A percentile compares a stretch with the other conserved stretches of the same genome.
These are phyloP conservation scores for Mentha longifolia DNA, from an alignment of 257 asterid species.

Conservation along the genomic window DNA sequence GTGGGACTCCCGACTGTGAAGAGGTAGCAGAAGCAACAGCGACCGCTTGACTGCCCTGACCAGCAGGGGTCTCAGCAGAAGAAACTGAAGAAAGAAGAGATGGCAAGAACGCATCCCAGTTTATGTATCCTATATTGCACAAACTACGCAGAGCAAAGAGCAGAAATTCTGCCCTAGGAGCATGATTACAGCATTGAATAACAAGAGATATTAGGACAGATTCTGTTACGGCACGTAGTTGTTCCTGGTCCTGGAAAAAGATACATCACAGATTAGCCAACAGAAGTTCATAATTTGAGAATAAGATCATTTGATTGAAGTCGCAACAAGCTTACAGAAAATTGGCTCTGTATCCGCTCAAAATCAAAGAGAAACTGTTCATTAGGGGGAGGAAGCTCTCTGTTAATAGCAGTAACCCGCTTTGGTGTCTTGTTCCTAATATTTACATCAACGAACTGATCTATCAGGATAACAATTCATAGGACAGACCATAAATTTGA, in stretches of 20 bases:
- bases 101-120: constrained; percentile 94
- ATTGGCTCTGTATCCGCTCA: constrained; percentile 82
- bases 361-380: constrained; percentile 86
- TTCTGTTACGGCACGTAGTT: constrained; percentile 76
- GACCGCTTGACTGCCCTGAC: constrained; percentile 69
- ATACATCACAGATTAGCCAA: constrained; percentile 23
- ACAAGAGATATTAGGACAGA: constrained; percentile 79
- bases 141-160: constrained; percentile 83
- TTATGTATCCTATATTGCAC: constrained; percentile 70
- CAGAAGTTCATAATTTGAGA: constrained; percentile 18
- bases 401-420: constrained; percentile 87
- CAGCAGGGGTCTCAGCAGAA: constrained; percentile 70
- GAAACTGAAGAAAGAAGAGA: constrained; percentile 88
- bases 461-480: constrained; percentile 20
- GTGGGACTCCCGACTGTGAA: constrained; percentile 72
- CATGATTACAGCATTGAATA: constrained; percentile 85
- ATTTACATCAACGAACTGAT: constrained; percentile 22
- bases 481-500: constrained; percentile 19
- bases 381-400: constrained; percentile 90
- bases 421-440: constrained; percentile 90
- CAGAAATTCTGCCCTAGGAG: constrained; percentile 92
- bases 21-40: constrained; percentile 61
- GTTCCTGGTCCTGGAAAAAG: constrained; percentile 80
- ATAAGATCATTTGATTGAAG: neutral
- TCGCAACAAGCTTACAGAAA: constrained; percentile 54